Evolutionary conservation across 495 filamentous ascomycete species (phyloP).

Genomic region (Wilcoxina mikolae): DNA sequence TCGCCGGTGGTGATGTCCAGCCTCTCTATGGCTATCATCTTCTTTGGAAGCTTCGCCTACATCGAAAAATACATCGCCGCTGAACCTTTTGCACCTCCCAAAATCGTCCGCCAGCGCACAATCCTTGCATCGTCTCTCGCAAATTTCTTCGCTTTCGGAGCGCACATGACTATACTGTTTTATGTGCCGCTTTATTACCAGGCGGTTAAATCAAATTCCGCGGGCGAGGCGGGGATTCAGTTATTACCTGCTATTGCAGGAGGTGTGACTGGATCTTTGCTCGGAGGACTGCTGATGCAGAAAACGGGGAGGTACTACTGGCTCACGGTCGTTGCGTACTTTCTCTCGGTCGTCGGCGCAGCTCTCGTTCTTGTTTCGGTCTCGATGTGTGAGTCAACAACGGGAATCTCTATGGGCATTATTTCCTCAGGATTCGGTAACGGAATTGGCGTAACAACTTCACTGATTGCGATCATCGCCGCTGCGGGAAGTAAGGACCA

Average conservation of each 20-base stretch:
- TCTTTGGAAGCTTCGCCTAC: constrained; percentile 54
- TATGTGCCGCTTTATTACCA: constrained; percentile 72
- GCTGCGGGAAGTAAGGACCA: constrained; percentile 54
- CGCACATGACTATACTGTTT: constrained; percentile 51
- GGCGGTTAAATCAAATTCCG: constrained; percentile 51
- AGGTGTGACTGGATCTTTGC: constrained; percentile 52
- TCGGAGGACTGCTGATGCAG: constrained; percentile 57
- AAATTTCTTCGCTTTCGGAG: constrained; percentile 63
- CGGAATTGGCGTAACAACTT: constrained; percentile 56
- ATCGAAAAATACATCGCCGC: constrained; percentile 58
- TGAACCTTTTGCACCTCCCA: constrained; percentile 66
- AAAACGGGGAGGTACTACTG: constrained; percentile 65
- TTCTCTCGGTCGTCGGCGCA: constrained; percentile 38
- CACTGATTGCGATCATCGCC: constrained; percentile 48
- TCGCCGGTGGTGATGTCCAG: constrained; percentile 44
- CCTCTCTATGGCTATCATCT: constrained; percentile 40
- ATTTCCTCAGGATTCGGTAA: constrained; percentile 43
- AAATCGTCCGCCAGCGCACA: constrained; percentile 57
- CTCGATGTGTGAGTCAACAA: constrained; percentile 32
- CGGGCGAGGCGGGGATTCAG: constrained; percentile 48
- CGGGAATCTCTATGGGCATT: constrained; percentile 44
- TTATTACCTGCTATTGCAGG: constrained; percentile 52
- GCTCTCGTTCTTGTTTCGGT: constrained; percentile 46
- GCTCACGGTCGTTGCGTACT: constrained; percentile 50
- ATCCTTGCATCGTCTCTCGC: constrained; percentile 55